Evolutionary conservation across 2,329 filamentous ascomycete species (phyloP).

Genomic region (Talaromyces funiculosus): DNA sequence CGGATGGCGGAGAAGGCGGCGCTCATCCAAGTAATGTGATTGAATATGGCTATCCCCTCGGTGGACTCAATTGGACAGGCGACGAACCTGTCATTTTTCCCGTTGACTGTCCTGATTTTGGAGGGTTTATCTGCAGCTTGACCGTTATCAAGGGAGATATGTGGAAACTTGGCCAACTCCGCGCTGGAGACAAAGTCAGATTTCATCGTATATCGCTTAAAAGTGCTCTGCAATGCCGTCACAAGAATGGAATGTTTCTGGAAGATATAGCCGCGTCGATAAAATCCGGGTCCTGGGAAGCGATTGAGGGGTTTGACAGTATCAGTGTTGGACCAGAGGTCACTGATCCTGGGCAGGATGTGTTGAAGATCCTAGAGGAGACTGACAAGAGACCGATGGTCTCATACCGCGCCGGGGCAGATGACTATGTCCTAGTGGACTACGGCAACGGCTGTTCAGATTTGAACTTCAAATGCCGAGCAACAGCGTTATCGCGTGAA

Average conservation of each 20-base stretch:
- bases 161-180: constrained; percentile 59
- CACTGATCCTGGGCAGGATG: not conserved
- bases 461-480: constrained; percentile 52
- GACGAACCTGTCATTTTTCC: constrained; percentile 49
- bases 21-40: constrained; percentile 56
- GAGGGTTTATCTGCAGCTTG: constrained; percentile 53
- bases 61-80: constrained; percentile 56
- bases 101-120: constrained; percentile 55
- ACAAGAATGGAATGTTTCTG: constrained; percentile 39
- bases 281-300: not conserved
- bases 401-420: not conserved
- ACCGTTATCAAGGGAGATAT: constrained; percentile 54
- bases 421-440: constrained; percentile 52
- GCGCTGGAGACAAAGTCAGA: constrained; percentile 52
- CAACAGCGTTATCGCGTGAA: constrained; percentile 28
- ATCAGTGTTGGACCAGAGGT: not conserved
- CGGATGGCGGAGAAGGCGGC: constrained; percentile 58
- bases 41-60: constrained; percentile 56
- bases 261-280: constrained; percentile 17
- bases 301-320: not conserved
- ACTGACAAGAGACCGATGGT: not conserved
- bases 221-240: constrained; percentile 36
- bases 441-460: constrained; percentile 54
- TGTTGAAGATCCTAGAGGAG: not conserved
- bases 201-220: constrained; percentile 49